Percentiles rank a stretch among this genome's conserved stretches.
Conservation (phyloP, 2,329 filamentous ascomycete genomes). For the Sporothrix brasiliensis region DNA sequence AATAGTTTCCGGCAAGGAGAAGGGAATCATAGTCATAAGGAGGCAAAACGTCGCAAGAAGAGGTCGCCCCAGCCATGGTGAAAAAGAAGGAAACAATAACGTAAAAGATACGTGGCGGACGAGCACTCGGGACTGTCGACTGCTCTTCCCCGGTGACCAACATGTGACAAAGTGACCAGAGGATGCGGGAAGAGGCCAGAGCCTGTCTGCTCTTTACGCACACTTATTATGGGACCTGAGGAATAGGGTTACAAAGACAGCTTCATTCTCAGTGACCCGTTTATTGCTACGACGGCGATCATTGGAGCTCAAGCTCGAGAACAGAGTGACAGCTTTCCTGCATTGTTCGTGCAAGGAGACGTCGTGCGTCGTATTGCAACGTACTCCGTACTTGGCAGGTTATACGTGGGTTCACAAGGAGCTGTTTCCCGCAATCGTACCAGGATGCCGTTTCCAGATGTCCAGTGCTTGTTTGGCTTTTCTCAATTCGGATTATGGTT, state of each 20-base stretch:
- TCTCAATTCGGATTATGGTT: background rate
- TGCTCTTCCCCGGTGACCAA: background rate
- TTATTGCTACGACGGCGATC: background rate
- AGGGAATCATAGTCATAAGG: background rate
- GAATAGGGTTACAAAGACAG: too few species aligned
- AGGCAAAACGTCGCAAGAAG: conserved; percentile 16
- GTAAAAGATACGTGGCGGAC: background rate
- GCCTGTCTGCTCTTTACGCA: background rate
- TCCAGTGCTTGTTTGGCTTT: background rate
- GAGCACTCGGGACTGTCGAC: background rate
- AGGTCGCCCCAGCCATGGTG: background rate
- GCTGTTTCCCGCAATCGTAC: background rate
- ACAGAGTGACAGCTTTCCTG: conserved; percentile 20
- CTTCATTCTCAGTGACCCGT: too few species aligned
- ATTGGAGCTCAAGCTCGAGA: conserved; percentile 14
- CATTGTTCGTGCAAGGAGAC: conserved; percentile 1
- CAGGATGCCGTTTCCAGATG: background rate
- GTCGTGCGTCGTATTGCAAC: background rate
- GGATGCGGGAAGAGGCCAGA: background rate
- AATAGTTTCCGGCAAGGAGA: background rate
- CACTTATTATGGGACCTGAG: too few species aligned
- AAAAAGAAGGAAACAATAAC: background rate
- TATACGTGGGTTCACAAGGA: background rate
- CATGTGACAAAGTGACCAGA: background rate
- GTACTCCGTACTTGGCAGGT: too few species aligned